Conservation (phyloP, 176 grass and related monocot species). For the Cocos nucifera region DNA sequence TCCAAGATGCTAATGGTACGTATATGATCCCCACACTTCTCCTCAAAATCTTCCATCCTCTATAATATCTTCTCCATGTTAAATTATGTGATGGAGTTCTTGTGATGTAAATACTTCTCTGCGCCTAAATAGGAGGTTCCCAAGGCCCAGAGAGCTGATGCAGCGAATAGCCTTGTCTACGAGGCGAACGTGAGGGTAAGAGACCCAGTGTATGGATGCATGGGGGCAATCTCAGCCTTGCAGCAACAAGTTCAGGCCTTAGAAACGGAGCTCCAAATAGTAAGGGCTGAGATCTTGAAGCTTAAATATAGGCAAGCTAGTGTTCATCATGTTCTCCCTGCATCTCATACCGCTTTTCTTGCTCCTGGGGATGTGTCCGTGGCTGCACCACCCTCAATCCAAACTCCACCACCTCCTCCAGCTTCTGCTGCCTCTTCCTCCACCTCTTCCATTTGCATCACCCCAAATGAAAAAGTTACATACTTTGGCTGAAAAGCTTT, state of each 20-base stretch:
- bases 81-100: too few relatives aligned
- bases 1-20: slow-evolving; percentile 98
- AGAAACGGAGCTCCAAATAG: slow-evolving; percentile 66
- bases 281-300: slow-evolving; percentile 74
- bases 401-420: not conserved
- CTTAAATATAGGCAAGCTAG: slow-evolving; percentile 52
- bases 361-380: slow-evolving; percentile 19
- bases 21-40: slow-evolving; percentile 21
- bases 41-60: too few relatives aligned
- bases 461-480: slow-evolving; percentile 49
- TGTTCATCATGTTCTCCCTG: not conserved
- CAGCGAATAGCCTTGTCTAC: slow-evolving; percentile 88
- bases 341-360: not conserved
- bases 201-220: slow-evolving; percentile 87
- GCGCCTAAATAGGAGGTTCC: slow-evolving; percentile 49
- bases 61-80: too few relatives aligned
- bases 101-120: too few relatives aligned
- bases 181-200: slow-evolving; percentile 78
- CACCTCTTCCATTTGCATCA: slow-evolving; percentile 30
- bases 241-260: slow-evolving; percentile 70
- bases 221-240: slow-evolving; percentile 68
- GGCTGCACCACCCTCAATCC: not conserved
- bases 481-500: slow-evolving; percentile 54
- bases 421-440: slow-evolving; percentile 15
- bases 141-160: slow-evolving; percentile 59